Base-by-base conservation (phyloP, 352 stramenopile genomes). In the Globisporangium camurandrum region DNA sequence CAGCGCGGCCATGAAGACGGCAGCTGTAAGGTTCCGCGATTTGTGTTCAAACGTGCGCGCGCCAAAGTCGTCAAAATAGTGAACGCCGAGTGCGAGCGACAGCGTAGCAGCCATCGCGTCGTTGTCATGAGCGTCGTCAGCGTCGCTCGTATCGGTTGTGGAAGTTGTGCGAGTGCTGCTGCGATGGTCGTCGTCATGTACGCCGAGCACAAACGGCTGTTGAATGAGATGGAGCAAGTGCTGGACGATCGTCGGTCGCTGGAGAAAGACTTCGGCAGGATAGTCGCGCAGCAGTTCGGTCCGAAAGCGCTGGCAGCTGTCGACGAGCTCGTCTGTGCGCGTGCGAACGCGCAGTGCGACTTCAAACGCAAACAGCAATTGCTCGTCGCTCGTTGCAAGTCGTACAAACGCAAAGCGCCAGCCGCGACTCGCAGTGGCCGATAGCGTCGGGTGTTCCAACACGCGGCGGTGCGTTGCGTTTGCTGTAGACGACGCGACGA, bases 351-450 rank as follows among this genome's bases (percentile, higher is more conserved):
- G 62, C 19, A 86, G 62, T 43, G 81, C 85, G 44, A 90, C 78
- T 51, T 93, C 71, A 53, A 89, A 86, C 53, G 88, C 82, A 30
- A 93, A 89, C 8, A 93, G 59, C 40, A 62, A 62, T 49, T 93
- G 76, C 30, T 90, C 78, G 50, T 93, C 78, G 30, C 67, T 67
- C 2, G 70, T 50, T 16, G 66, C 58, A 23, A 93, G 61, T n/a
- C 57, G 44, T 11, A 90, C 69, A 0, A 36, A 54, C 6, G 82
- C 63, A 46, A 86, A 87, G 0, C 51, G 54, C 82, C 82, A 93
- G 7, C 82, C 82, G 26, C 39, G 14, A 3, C 39, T 43, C 19
- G 51, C 52, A 2, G 54, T 9, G 1, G 46, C 38, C 7, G 53
- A 6, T 17, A 59, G 38, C 19, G 16, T 11, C 9, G 48, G 24